Percentiles rank a stretch among this genome's conserved stretches.
Conservation (phyloP, 371 early-diverging fungal genomes). For the Mucor circinelloides region DNA sequence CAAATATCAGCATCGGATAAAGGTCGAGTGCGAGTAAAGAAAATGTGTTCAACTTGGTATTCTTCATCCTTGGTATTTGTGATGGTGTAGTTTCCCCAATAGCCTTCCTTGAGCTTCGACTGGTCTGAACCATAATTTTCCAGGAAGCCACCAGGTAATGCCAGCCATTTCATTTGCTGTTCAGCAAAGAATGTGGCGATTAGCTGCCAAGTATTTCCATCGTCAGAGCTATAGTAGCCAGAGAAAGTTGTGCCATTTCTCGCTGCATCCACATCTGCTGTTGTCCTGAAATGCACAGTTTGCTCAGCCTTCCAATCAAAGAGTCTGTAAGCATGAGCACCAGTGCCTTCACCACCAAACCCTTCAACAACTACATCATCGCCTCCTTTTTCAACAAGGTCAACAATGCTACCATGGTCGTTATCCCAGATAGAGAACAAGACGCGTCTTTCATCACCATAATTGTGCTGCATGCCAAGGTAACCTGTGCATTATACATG, state of each 20-base stretch:
- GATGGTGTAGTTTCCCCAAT: conserved; percentile 12
- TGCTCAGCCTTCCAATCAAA: conserved; percentile 11
- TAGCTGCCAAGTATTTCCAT: conserved; percentile 1
- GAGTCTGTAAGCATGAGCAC: conserved; percentile 8
- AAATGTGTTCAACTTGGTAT: background rate
- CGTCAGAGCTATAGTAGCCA: conserved; percentile 6
- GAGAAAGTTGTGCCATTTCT: background rate
- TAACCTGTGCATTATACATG: too few relatives aligned
- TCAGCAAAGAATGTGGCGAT: conserved; percentile 11
- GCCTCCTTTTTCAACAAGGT: background rate
- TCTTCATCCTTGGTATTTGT: background rate
- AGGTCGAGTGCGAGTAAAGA: conserved; percentile 5
- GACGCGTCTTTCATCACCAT: conserved; percentile 7
- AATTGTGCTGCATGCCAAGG: conserved; percentile 24
- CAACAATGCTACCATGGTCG: conserved; percentile 13
- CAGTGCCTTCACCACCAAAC: conserved; percentile 25
- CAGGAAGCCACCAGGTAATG: conserved; percentile 9
- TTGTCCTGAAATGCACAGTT: conserved; percentile 10
- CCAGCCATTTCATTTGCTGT: background rate
- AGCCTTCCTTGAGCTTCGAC: conserved; percentile 6
- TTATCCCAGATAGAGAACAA: conserved; percentile 23
- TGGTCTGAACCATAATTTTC: conserved; percentile 13
- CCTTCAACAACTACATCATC: conserved; percentile 2
- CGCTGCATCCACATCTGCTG: background rate
- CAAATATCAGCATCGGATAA: background rate